Base-by-base conservation (phyloP, 331 rosid genomes). In the Arachis monticola region DNA sequence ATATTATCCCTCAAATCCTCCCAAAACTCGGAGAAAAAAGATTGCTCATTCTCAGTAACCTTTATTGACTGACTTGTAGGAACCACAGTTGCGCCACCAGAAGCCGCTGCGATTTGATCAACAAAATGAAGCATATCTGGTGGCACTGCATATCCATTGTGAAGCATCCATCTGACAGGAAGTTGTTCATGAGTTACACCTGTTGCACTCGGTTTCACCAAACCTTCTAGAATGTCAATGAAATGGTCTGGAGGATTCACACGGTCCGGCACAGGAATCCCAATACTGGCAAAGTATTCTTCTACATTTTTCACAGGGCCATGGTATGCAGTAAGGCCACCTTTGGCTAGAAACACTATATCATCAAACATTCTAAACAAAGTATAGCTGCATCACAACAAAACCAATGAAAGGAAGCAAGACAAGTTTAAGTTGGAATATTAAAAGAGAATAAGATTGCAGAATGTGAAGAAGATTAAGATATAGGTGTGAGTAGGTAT, bases 131-230 rank as follows among this genome's bases (percentile, higher is more conserved):
- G 85, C 92, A 89, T 83, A 66, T 89, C 92, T 2, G 81, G 75
- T 40, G 95, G 95, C 56, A 89, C 85, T 9, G 90, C 44, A 46
- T 89, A 87, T 69, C 92, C 95, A 62, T 89, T 87, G 73, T 89
- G 95, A 81, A 87, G 90, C 94, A 89, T 89, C 94, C 94, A 89
- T 70, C 92, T 84, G 70, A 89, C 86, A 7, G 90, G 95, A 62
- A 89, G 92, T 69, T 88, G 84, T 78, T 89, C 70, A 48, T 63
- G 73, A 64, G 78, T 83, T 66, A 87, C 87, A 66, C 86, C 85
- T 27, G 83, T 60, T 2, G 40, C 40, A 35, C 42, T 47, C 82
- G 88, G 88, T 69, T 80, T 87, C 81, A 77, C 90, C 57, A 89
- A 77, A 63, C 95, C 92, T 76, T 89, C 92, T 10, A 89, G 82